Evolutionary conservation across 805 yeast species (phyloP), one percentile per base, ranked within the genome.

Genomic region (Kazachstania taianensis): DNA sequence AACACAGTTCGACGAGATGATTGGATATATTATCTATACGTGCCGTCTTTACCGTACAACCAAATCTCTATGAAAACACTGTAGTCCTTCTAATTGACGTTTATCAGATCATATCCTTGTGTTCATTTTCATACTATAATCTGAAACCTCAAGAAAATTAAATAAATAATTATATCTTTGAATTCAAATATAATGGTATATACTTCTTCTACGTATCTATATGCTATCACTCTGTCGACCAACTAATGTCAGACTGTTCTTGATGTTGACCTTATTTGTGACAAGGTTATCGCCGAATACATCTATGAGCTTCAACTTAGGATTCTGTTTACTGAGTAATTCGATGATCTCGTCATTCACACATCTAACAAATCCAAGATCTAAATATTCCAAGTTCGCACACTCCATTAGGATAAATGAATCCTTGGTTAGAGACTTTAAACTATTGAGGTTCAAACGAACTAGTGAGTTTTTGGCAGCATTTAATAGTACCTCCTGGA

Each of bases 271-370:
- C 18, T 65, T 63, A 7, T 66, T 60, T 1, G 86, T 73, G 40
- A 85, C 73, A 47, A 75, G 63, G 51, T 81, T 82, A 50, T 80
- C 67, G 1, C 96, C 96, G 54, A 78, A 85, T 12, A 84, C 87
- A 48, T 84, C 94, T 37, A 89, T 52, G 12, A 81, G 66, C 31
- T 69, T 66, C 38, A 89, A 58, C 32, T 72, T 72, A 0, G 76
- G 70, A 42, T 92, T 82, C 8, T 70, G 66, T 19, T 67, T 59
- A 3, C 81, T 69, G 15, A 85, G 46, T 20, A 69, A 49, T 18
- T 70, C 72, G n/a, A 87, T 54, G 0, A 75, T 69, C 14, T 66
- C 69, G 55, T 89, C 84, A 51, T 85, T 85, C 9, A 84, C 70
- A 15, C 75, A 65, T 27, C 94, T 65, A 3, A 85, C 82, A 58